These are phyloP conservation scores for Hymenoscyphus fructigenus DNA, from an alignment of 2,329 filamentous ascomycete species.

Conservation along the genomic window DNA sequence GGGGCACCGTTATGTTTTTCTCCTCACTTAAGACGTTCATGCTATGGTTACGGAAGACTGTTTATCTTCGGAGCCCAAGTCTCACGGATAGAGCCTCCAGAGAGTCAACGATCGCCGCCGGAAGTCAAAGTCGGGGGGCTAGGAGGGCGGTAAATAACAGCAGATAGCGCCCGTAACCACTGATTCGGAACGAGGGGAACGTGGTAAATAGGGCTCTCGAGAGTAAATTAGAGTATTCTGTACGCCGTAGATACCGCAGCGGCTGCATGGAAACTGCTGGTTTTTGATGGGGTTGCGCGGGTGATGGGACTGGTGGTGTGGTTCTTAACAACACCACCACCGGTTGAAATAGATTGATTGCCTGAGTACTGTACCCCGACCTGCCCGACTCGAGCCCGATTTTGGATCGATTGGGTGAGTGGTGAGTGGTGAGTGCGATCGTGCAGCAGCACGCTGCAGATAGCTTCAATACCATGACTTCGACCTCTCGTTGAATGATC, in stretches of 20 bases:
- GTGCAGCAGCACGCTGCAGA: neutral
- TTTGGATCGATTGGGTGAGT: no score
- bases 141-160: neutral
- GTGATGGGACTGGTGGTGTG: neutral
- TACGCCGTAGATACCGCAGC: neutral
- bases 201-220: neutral
- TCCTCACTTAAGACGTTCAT: neutral
- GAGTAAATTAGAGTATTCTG: neutral
- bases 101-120: neutral
- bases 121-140: neutral
- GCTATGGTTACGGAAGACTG: neutral
- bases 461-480: neutral
- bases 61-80: neutral
- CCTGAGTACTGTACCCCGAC: neutral
- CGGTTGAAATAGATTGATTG: conserved; percentile 1
- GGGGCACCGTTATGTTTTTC: neutral
- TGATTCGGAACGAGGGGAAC: neutral
- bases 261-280: neutral
- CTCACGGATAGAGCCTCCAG: neutral
- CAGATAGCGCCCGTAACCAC: neutral
- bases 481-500: neutral
- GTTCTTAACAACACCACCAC: neutral
- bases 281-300: neutral
- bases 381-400: neutral
- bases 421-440: neutral